phyloP scores from a whole-genome alignment of 202 grass and related monocot species.

The Digitaria exilis region DNA sequence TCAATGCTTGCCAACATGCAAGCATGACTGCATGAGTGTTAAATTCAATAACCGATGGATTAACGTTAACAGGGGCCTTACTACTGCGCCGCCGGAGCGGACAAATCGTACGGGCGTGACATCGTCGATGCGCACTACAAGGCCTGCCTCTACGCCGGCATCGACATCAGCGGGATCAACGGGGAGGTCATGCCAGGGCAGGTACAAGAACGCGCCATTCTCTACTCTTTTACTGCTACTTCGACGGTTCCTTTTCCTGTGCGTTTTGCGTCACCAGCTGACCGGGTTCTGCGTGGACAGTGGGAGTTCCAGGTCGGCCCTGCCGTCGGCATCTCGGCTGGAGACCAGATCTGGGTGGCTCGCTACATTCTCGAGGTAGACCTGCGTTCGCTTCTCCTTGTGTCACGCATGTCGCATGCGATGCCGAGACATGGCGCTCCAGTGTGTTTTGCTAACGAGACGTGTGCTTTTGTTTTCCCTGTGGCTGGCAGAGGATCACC shows the following conservation, averaged over 20 bases:
- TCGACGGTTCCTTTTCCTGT: neutral
- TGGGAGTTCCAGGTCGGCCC: slow-evolving; percentile 97
- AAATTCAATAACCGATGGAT: neutral
- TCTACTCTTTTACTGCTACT: neutral
- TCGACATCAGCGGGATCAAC: slow-evolving; percentile 84
- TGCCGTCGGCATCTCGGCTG: slow-evolving; percentile 64
- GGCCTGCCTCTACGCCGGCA: slow-evolving; percentile 86
- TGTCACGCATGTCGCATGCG: neutral
- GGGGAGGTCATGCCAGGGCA: slow-evolving; percentile 91
- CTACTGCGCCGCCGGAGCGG: slow-evolving; percentile 72
- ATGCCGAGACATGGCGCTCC: neutral
- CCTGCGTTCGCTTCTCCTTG: neutral
- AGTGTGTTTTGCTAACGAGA: slow-evolving; percentile 3
- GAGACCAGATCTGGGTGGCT: slow-evolving; percentile 77
- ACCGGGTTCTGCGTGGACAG: slow-evolving; percentile 35
- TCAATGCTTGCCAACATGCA: neutral
- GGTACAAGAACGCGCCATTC: slow-evolving; percentile 36
- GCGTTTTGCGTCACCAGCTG: neutral
- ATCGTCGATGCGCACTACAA: slow-evolving; percentile 92
- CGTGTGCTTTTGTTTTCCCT: neutral
- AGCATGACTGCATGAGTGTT: too few relatives aligned
- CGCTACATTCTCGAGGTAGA: slow-evolving; percentile 87
- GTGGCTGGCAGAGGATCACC: slow-evolving; percentile 63
- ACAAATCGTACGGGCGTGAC: slow-evolving; percentile 85
- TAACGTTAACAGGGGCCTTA: slow-evolving; percentile 75